Evolutionary conservation across 2,329 filamentous ascomycete genomes (phyloP).

Genomic region (Cytospora leucostoma): DNA sequence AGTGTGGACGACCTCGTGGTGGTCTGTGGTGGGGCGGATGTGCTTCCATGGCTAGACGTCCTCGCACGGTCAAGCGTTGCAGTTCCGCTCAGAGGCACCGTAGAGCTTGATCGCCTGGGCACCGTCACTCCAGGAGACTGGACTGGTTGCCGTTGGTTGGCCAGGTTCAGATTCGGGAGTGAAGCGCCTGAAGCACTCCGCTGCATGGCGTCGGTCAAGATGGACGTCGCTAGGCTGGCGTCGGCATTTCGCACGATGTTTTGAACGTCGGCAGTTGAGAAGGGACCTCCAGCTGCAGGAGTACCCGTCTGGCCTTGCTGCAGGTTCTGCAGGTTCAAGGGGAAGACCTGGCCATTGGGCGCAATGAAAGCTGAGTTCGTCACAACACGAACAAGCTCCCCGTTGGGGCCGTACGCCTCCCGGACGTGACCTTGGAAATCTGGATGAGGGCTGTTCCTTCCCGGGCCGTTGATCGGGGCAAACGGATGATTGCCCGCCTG

Average conservation of each 20-base stretch:
- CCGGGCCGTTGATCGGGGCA: conserved; percentile 32
- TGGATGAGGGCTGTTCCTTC: conserved; percentile 37
- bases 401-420: conserved; percentile 52
- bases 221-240: conserved; percentile 44
- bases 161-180: conserved; percentile 41
- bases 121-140: conserved; percentile 46
- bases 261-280: conserved; percentile 48
- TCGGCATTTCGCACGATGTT: conserved; percentile 50
- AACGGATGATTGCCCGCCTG: conserved; percentile 26
- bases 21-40: conserved; percentile 30
- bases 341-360: conserved; percentile 21
- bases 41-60: conserved; percentile 37
- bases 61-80: conserved; percentile 50
- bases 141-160: conserved; percentile 34
- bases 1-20: conserved; percentile 30
- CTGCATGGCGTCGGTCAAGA: conserved; percentile 52
- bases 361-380: conserved; percentile 46
- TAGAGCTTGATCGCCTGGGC: conserved; percentile 39
- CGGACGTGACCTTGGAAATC: conserved; percentile 47
- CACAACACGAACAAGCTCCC: conserved; percentile 54
- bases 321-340: conserved; percentile 32
- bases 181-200: conserved; percentile 52
- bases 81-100: conserved; percentile 47
- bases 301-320: conserved; percentile 25
- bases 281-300: conserved; percentile 34